Percentiles rank a stretch among this genome's conserved stretches.
Conservation (phyloP, 108 stramenopile species). For the Cyclostephanos tholiformis region DNA sequence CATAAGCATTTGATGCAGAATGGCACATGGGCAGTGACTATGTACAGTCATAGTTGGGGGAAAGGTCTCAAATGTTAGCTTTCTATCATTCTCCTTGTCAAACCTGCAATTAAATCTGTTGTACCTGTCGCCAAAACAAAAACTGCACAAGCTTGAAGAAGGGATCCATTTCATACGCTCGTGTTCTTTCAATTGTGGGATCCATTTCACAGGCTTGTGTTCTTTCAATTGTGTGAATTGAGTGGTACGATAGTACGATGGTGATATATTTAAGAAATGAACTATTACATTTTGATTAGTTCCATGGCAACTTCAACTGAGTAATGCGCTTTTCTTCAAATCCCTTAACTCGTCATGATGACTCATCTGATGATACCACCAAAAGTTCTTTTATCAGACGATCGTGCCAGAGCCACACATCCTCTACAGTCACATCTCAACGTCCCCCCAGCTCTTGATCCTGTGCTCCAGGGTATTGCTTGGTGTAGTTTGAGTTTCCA, state of each 20-base stretch:
- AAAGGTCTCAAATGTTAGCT: slow-evolving; percentile 12
- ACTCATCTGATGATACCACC: slow-evolving; percentile 67
- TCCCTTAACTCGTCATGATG: not conserved
- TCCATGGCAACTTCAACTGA: no score
- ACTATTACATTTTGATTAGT: no score
- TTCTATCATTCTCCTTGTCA: no score
- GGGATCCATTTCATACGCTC: no score
- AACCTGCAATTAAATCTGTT: no score
- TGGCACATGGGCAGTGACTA: slow-evolving; percentile 7
- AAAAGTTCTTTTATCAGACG: slow-evolving; percentile 58
- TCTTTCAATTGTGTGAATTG: no score
- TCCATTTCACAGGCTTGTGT: no score
- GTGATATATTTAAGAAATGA: no score
- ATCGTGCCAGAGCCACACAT: slow-evolving; percentile 76
- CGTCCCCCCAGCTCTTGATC: slow-evolving; percentile 69
- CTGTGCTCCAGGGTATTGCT: slow-evolving; percentile 80
- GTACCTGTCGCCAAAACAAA: no score
- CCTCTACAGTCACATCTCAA: slow-evolving; percentile 77
- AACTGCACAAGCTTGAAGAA: no score
- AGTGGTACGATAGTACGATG: no score
- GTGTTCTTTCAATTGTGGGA: no score
- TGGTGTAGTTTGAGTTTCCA: slow-evolving; percentile 81
- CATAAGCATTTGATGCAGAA: not conserved
- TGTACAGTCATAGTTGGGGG: slow-evolving; percentile 19
- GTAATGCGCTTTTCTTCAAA: not conserved